Evolutionary conservation across 2,329 filamentous ascomycete species (phyloP).

Genomic region (Pseudocercospora musae): DNA sequence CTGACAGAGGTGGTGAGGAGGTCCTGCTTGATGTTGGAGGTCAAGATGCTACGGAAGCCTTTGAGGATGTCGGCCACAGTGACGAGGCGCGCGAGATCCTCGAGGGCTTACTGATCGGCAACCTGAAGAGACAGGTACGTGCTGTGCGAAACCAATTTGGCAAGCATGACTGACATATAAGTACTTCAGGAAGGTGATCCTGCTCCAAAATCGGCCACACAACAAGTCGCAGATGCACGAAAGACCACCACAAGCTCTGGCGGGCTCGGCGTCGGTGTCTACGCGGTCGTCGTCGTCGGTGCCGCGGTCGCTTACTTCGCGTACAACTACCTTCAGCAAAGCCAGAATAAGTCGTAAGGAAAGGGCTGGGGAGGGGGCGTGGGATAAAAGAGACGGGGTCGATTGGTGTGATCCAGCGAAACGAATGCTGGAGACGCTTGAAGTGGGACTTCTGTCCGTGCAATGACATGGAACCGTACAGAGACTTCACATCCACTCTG

Average conservation of each 20-base stretch:
- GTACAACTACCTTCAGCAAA: constrained; percentile 78
- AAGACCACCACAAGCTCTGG: constrained; percentile 42
- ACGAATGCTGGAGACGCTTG: not conserved
- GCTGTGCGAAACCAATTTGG: not conserved
- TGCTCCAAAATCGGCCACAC: constrained; percentile 59
- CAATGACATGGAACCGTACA: not conserved
- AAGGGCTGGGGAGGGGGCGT: not conserved
- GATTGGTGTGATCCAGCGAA: not conserved
- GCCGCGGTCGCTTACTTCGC: constrained; percentile 72
- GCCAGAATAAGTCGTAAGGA: constrained; percentile 30
- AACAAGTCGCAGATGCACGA: constrained; percentile 49
- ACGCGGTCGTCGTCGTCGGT: constrained; percentile 75
- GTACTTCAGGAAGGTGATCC: constrained; percentile 69
- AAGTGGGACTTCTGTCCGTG: not conserved
- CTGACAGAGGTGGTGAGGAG: constrained; percentile 86
- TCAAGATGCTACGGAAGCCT: constrained; percentile 95
- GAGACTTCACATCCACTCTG: not conserved
- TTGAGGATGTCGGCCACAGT: constrained; percentile 98
- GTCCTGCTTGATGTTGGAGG: constrained; percentile 93
- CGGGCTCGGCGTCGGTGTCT: constrained; percentile 72
- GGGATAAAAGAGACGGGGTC: not conserved
- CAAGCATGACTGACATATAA: not conserved
- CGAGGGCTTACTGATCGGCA: constrained; percentile 69
- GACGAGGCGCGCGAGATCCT: constrained; percentile 97
- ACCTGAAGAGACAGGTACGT: constrained; percentile 75